Evolutionary conservation across 805 yeast species (phyloP).

Genomic region (Blastobotrys mokoenaii): DNA sequence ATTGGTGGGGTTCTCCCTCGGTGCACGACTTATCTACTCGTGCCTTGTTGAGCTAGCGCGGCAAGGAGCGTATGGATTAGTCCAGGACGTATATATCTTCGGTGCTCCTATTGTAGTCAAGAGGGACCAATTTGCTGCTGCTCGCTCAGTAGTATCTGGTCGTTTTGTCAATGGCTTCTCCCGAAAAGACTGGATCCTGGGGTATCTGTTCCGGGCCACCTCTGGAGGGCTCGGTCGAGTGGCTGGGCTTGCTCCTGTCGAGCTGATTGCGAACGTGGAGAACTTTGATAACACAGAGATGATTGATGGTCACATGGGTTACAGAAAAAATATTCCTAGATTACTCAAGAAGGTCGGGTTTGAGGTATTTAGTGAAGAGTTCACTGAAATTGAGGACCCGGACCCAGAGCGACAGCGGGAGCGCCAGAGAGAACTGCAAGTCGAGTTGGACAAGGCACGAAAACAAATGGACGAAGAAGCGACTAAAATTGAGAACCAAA

Average conservation of each 20-base stretch:
- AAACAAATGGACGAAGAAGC: slow-evolving; percentile 39
- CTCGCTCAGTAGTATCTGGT: slow-evolving; percentile 83
- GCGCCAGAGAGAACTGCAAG: slow-evolving; percentile 63
- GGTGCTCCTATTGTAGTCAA: slow-evolving; percentile 84
- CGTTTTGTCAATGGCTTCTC: slow-evolving; percentile 85
- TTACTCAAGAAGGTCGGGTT: slow-evolving; percentile 61
- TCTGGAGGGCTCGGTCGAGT: slow-evolving; percentile 90
- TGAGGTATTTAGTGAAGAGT: slow-evolving; percentile 82
- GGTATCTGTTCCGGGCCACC: slow-evolving; percentile 90
- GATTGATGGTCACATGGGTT: slow-evolving; percentile 97
- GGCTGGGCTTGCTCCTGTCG: slow-evolving; percentile 78
- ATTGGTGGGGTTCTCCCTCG: slow-evolving; percentile 85
- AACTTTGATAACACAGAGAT: slow-evolving; percentile 79
- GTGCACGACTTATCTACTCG: slow-evolving; percentile 85
- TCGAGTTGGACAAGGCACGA: slow-evolving; percentile 82
- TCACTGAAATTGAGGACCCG: slow-evolving; percentile 92
- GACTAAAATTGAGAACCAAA: slow-evolving; percentile 16
- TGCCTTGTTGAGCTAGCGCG: slow-evolving; percentile 81
- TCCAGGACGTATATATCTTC: slow-evolving; percentile 79
- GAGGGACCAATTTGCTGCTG: slow-evolving; percentile 66
- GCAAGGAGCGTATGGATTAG: slow-evolving; percentile 76
- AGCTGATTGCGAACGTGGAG: slow-evolving; percentile 46
- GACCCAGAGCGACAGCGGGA: slow-evolving; percentile 81
- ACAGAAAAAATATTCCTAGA: slow-evolving; percentile 87
- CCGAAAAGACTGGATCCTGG: slow-evolving; percentile 90